Conservation (phyloP, 202 grass and related monocot species). For the Schoenoplectus triqueter region DNA sequence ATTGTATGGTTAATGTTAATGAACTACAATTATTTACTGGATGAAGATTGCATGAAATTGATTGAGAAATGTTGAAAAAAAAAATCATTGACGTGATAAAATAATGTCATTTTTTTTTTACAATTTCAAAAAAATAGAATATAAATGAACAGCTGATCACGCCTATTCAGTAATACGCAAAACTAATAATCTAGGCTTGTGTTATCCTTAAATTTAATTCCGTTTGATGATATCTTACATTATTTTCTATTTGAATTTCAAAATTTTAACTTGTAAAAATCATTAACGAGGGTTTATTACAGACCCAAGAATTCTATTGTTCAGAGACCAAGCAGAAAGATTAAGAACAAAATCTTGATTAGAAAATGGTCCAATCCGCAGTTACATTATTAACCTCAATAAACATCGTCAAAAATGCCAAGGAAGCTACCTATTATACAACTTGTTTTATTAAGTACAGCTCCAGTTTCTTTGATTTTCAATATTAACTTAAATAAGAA, state of each 20-base stretch:
- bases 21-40: too few relatives aligned
- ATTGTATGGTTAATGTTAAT: too few relatives aligned
- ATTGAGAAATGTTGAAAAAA: too few relatives aligned
- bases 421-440: neutral
- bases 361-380: neutral
- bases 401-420: neutral
- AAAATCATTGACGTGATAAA: too few relatives aligned
- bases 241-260: neutral
- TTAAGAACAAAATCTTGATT: neutral
- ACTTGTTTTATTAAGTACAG: neutral
- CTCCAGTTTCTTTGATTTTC: neutral
- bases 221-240: neutral
- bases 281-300: neutral
- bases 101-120: too few relatives aligned
- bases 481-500: conserved; percentile 15
- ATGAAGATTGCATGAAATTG: too few relatives aligned
- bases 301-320: neutral
- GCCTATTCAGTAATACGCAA: neutral
- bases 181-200: neutral
- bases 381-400: neutral
- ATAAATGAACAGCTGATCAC: neutral
- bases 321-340: neutral
- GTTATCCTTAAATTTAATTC: neutral
- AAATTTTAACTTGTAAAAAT: neutral
- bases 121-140: too few relatives aligned